phyloP scores from a whole-genome alignment of 305 asterid genomes.

The Fraxinus velutina region DNA sequence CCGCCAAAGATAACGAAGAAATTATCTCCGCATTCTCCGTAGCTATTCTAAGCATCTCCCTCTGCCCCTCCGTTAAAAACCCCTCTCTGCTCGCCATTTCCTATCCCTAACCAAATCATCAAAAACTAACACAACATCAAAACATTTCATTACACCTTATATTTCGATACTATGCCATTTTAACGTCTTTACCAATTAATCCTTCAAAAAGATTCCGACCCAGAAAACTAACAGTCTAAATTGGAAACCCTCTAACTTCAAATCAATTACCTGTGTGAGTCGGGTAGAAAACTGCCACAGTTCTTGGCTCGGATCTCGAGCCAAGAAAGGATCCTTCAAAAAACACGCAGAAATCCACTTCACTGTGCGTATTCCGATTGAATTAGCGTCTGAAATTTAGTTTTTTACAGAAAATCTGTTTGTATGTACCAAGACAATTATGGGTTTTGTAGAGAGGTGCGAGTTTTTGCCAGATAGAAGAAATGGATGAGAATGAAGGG shows the following conservation, averaged over 20 bases:
- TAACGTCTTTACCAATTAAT: background rate
- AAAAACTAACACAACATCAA: background rate
- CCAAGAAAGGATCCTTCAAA: slow-evolving; percentile 56
- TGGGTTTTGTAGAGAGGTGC: background rate
- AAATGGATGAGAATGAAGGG: slow-evolving; percentile 61
- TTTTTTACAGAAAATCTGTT: background rate
- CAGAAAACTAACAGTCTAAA: background rate
- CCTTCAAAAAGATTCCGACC: background rate
- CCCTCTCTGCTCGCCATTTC: slow-evolving; percentile 82
- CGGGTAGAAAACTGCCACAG: slow-evolving; percentile 33
- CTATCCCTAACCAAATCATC: slow-evolving; percentile 29
- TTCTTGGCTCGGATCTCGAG: slow-evolving; percentile 86
- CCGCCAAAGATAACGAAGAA: slow-evolving; percentile 47
- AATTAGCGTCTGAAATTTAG: slow-evolving; percentile 9
- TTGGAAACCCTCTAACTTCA: background rate
- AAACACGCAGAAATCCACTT: slow-evolving; percentile 31
- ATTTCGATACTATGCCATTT: background rate
- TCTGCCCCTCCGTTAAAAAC: slow-evolving; percentile 84
- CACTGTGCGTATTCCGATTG: slow-evolving; percentile 19
- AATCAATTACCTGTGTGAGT: slow-evolving; percentile 30
- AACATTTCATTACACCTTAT: slow-evolving; percentile 1
- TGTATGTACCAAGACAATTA: background rate
- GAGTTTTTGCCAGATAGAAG: slow-evolving; percentile 18
- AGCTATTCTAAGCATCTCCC: slow-evolving; percentile 78
- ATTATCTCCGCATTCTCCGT: slow-evolving; percentile 67